Percentiles rank a stretch among this genome's conserved stretches.
These are phyloP conservation scores for Neurospora sp. DNA, from an alignment of 495 filamentous ascomycete species.

Conservation along the genomic window DNA sequence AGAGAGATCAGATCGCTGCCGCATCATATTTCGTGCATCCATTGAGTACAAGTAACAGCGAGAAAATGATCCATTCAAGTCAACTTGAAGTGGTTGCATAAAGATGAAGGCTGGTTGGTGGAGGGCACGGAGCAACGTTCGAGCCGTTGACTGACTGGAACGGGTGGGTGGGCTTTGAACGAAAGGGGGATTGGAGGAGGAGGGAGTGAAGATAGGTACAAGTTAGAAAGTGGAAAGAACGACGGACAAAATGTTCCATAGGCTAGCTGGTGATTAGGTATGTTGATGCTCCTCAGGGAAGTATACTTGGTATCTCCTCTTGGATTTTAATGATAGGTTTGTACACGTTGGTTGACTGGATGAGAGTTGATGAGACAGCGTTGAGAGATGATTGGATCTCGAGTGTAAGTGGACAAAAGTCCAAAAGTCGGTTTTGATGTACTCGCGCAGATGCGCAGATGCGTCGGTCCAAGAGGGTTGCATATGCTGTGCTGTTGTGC, in stretches of 20 bases:
- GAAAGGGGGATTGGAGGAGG: neutral
- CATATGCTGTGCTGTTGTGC: neutral
- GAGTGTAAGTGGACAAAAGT: neutral
- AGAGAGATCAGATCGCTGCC: neutral
- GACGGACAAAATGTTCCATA: no score
- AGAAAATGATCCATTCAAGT: neutral
- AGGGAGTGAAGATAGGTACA: neutral
- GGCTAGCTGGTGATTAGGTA: no score
- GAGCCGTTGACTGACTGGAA: neutral
- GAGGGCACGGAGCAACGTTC: neutral
- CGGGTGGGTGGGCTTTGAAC: neutral
- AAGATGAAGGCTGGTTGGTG: neutral
- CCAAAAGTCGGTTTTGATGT: neutral
- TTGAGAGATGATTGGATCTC: neutral
- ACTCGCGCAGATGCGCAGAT: neutral
- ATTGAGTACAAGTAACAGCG: neutral
- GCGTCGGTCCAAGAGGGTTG: neutral
- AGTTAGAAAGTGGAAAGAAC: neutral
- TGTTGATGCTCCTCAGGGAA: no score
- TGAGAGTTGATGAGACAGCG: neutral
- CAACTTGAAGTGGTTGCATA: neutral
- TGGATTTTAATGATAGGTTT: neutral
- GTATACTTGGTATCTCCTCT: no score
- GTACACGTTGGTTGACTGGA: neutral
- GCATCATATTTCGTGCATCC: neutral